Evolutionary conservation across 2,329 filamentous ascomycete species (phyloP).

Genomic region (Stagonosporopsis vannaccii): DNA sequence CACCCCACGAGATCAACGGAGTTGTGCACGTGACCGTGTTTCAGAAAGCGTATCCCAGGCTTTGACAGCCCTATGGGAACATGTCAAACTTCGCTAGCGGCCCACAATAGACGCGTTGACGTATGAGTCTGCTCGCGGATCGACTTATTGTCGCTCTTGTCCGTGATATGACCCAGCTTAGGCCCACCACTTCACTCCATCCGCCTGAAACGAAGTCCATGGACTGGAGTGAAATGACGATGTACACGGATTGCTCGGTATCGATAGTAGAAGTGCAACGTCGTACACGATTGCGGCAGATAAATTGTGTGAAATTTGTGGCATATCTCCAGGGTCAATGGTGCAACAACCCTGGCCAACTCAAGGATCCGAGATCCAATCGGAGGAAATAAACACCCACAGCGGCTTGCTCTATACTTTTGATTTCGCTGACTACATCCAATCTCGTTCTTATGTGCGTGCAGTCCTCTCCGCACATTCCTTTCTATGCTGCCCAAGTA

Average conservation of each 20-base stretch:
- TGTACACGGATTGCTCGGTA: conserved; percentile 13
- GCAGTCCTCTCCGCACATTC: background rate
- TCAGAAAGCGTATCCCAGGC: conserved; percentile 10
- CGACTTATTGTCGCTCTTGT: conserved; percentile 16
- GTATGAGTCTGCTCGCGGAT: conserved; percentile 23
- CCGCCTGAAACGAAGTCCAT: conserved; percentile 13
- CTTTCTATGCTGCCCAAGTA: conserved; percentile 1
- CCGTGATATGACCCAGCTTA: conserved; percentile 16
- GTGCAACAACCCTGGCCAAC: conserved; percentile 14
- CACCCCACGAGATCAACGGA: background rate
- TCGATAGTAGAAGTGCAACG: conserved; percentile 21
- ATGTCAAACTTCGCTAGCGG: conserved; percentile 18
- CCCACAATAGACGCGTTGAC: conserved; percentile 28
- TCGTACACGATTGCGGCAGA: conserved; percentile 16
- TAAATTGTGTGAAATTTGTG: conserved; percentile 35
- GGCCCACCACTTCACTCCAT: conserved; percentile 9
- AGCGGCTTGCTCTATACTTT: background rate
- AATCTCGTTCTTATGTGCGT: background rate
- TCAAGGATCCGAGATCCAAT: conserved; percentile 9
- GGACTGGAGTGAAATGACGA: conserved; percentile 20
- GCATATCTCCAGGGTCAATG: conserved; percentile 25
- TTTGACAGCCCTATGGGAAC: conserved; percentile 17
- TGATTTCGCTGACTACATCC: conserved; percentile 1
- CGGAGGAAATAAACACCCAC: background rate
- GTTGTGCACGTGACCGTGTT: conserved; percentile 17